These are phyloP conservation scores for Coniella lustricola DNA, from an alignment of 2,329 filamentous ascomycete species.

Conservation along the genomic window DNA sequence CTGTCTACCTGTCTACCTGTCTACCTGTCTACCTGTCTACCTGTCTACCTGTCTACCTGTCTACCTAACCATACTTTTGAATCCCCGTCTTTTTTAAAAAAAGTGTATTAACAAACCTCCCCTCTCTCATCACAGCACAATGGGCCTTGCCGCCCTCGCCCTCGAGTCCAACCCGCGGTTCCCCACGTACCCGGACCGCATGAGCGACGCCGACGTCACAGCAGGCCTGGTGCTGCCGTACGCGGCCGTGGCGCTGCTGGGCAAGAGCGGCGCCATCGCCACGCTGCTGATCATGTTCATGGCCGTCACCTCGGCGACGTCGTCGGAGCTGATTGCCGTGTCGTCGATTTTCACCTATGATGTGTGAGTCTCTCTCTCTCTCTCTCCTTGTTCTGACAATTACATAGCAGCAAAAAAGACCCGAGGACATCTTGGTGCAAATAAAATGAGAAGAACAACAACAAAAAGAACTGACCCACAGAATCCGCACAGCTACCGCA, in stretches of 20 bases:
- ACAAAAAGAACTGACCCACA: neutral
- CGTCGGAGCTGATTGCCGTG: constrained; percentile 77
- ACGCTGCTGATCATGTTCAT: constrained; percentile 81
- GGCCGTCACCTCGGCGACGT: constrained; percentile 80
- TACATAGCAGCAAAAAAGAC: no score
- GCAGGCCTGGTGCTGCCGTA: constrained; percentile 81
- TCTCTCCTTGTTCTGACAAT: no score
- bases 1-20: no score
- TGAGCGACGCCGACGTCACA: constrained; percentile 66
- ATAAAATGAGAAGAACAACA: no score
- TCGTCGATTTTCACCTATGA: constrained; percentile 87
- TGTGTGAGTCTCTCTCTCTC: constrained; percentile 30
- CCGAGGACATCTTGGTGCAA: no score
- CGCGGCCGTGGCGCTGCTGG: constrained; percentile 75
- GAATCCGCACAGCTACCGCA: constrained; percentile 50
- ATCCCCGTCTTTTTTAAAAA: neutral
- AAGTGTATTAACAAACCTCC: no score
- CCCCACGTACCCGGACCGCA: constrained; percentile 65
- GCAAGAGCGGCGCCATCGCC: constrained; percentile 70
- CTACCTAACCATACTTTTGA: no score
- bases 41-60: no score
- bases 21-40: no score
- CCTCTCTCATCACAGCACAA: constrained; percentile 39
- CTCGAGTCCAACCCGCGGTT: constrained; percentile 68
- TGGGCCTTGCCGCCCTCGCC: constrained; percentile 75